Base-by-base conservation (phyloP, 1,284 basidiomycete genomes). In the Tranzscheliella williamsii region DNA sequence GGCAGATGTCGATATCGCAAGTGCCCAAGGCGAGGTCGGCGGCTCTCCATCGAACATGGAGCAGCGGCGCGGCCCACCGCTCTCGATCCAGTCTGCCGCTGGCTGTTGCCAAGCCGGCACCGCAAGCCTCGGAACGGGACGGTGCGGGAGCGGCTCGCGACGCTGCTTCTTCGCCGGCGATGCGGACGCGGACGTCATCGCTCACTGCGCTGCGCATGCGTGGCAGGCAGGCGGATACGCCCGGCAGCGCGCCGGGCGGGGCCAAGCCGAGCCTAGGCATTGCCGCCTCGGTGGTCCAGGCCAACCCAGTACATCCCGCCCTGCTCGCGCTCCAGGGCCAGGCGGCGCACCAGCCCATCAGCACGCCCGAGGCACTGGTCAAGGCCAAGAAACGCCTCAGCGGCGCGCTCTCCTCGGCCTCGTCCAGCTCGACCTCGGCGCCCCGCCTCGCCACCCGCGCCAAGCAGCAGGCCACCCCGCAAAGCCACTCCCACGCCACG, bases 311-410 rank as follows among this genome's bases (percentile, higher is more conserved):
- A 5, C 53, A 63, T 20, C 49, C 58, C 3, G 38, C 53, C 18
- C 48, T 63, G 17, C 38, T 49, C 2, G 45, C 58, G 3, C 35
- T 63, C 13, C 58, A 56, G 16, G 24, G 40, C 29, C 42, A 33
- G 23, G 35, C 36, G 12, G 27, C 36, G 2, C 52, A 52, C 31
- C 53, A 56, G 39, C 58, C 58, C 20, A 63, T 63, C 35, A 52
- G 49, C 39, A 63, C 58, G 1, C 58, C 58, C 4, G 53, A 63
- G 22, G 58, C 58, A 4, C 32, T 63, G 7, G 45, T 46, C 27
- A 63, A 63, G 34, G 58, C 53, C 8, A 56, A 49, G 22, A 56
- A 63, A 38, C 42, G 58, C 1, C 43, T 56, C 27, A 52, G 48
- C 21, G 52, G 45, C 2, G 48, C 42, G 2, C 38, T 55, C 6